These are phyloP conservation scores for Melanomma pulvis-pyrius DNA, from an alignment of 495 filamentous ascomycete genomes.

Conservation along the genomic window DNA sequence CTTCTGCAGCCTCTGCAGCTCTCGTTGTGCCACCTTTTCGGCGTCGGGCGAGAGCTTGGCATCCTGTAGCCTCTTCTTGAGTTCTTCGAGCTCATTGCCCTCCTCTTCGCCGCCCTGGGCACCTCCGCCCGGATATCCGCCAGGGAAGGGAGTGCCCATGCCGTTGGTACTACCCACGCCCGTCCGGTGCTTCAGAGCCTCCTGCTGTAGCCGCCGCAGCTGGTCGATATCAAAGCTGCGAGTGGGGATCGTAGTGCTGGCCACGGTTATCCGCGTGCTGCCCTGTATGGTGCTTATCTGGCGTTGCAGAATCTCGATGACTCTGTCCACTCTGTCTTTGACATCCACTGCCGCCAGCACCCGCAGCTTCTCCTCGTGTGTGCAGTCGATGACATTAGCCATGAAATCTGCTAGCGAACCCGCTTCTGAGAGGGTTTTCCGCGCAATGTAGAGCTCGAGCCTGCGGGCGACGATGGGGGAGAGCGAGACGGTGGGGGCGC, in stretches of 20 bases:
- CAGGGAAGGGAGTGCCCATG: conserved; percentile 49
- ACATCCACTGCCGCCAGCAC: conserved; percentile 77
- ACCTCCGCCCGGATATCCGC: conserved; percentile 44
- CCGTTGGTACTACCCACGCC: conserved; percentile 55
- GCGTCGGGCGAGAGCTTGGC: conserved; percentile 77
- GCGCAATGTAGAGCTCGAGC: conserved; percentile 80
- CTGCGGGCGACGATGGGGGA: conserved; percentile 83
- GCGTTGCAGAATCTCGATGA: conserved; percentile 76
- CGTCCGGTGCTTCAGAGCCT: conserved; percentile 56
- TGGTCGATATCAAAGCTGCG: conserved; percentile 50
- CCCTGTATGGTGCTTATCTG: conserved; percentile 81
- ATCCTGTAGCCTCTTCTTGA: conserved; percentile 82
- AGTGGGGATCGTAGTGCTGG: conserved; percentile 37
- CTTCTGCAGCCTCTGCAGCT: conserved; percentile 85
- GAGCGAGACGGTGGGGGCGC: conserved; percentile 59
- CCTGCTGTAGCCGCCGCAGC: conserved; percentile 56
- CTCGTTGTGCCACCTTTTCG: conserved; percentile 83
- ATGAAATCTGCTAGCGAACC: conserved; percentile 95
- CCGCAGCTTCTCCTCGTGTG: conserved; percentile 85
- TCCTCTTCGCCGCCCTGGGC: conserved; percentile 62
- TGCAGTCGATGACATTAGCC: conserved; percentile 80
- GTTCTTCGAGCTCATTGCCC: conserved; percentile 80
- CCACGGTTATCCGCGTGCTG: conserved; percentile 73
- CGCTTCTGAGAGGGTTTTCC: conserved; percentile 75
- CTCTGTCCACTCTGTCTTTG: conserved; percentile 73